Conservation (phyloP, 2,329 filamentous ascomycete species). For the Arthroderma sp. region DNA sequence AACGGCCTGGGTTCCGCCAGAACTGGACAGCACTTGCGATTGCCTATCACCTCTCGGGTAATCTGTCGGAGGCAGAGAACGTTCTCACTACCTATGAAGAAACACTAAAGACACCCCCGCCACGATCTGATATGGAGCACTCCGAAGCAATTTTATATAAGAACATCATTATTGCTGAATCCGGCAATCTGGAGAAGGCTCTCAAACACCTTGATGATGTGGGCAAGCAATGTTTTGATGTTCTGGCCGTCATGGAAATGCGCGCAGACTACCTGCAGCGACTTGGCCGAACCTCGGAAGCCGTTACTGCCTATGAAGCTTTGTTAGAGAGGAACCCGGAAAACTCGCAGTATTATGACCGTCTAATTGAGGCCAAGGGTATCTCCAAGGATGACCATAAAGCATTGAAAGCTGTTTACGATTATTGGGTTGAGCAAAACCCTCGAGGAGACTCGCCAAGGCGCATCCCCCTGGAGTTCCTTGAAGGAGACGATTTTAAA, state of each 20-base stretch:
- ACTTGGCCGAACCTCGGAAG: constrained; percentile 65
- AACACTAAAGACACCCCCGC: constrained; percentile 69
- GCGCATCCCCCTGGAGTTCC: constrained; percentile 78
- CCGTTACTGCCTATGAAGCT: constrained; percentile 65
- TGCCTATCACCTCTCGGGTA: constrained; percentile 80
- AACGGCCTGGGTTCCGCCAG: constrained; percentile 67
- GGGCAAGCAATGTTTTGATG: constrained; percentile 68
- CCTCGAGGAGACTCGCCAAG: constrained; percentile 74
- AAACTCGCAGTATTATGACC: constrained; percentile 73
- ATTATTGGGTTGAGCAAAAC: constrained; percentile 68
- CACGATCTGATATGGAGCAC: constrained; percentile 73
- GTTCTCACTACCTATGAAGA: constrained; percentile 87
- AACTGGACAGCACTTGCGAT: constrained; percentile 98
- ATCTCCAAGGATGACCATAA: constrained; percentile 50
- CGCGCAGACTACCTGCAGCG: constrained; percentile 73
- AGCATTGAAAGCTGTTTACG: constrained; percentile 61
- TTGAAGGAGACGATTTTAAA: constrained; percentile 70
- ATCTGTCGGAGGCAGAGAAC: constrained; percentile 75
- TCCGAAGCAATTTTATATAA: constrained; percentile 93
- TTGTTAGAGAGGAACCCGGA: constrained; percentile 82
- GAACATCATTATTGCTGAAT: constrained; percentile 84
- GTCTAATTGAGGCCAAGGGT: constrained; percentile 56
- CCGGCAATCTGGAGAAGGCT: constrained; percentile 68
- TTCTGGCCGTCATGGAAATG: constrained; percentile 71
- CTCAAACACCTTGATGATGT: constrained; percentile 73